These are phyloP conservation scores for Fusarium sp. DNA, from an alignment of 2,329 filamentous ascomycete genomes.

Conservation along the genomic window DNA sequence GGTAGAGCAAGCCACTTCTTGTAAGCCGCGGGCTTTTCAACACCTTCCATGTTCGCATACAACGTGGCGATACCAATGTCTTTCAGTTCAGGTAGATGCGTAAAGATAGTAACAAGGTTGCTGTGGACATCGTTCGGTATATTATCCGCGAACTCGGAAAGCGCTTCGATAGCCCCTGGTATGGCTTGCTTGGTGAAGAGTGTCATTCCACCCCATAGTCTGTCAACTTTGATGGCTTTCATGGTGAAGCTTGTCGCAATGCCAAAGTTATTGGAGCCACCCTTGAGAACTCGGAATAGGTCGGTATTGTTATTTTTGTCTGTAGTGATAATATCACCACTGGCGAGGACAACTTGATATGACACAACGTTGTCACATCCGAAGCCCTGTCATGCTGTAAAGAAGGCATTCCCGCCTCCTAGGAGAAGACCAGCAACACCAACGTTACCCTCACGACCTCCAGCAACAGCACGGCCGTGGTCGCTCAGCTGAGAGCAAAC, in stretches of 20 bases:
- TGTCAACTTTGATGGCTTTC: slow-evolving; percentile 38
- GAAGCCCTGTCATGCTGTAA: slow-evolving; percentile 1
- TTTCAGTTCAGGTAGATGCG: slow-evolving; percentile 26
- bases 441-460: slow-evolving; percentile 11
- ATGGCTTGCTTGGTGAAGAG: slow-evolving; percentile 29
- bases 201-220: slow-evolving; percentile 38
- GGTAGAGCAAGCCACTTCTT: slow-evolving; percentile 37
- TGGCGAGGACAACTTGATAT: not conserved
- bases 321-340: not conserved
- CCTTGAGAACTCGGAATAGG: slow-evolving; percentile 2
- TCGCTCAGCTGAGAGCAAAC: not conserved
- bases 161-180: slow-evolving; percentile 18
- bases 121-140: slow-evolving; percentile 26
- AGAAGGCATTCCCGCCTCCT: slow-evolving; percentile 12
- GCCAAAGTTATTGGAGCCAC: slow-evolving; percentile 11
- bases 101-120: slow-evolving; percentile 27
- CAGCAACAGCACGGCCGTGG: not conserved
- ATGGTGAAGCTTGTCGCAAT: slow-evolving; percentile 49
- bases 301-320: not conserved
- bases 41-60: slow-evolving; percentile 29
- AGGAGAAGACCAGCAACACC: slow-evolving; percentile 8
- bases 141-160: slow-evolving; percentile 19
- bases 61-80: slow-evolving; percentile 22
- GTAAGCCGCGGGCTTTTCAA: slow-evolving; percentile 29
- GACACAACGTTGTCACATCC: slow-evolving; percentile 12